Conservation (phyloP, 495 filamentous ascomycete species). For the Hypoxylon cercidicola region DNA sequence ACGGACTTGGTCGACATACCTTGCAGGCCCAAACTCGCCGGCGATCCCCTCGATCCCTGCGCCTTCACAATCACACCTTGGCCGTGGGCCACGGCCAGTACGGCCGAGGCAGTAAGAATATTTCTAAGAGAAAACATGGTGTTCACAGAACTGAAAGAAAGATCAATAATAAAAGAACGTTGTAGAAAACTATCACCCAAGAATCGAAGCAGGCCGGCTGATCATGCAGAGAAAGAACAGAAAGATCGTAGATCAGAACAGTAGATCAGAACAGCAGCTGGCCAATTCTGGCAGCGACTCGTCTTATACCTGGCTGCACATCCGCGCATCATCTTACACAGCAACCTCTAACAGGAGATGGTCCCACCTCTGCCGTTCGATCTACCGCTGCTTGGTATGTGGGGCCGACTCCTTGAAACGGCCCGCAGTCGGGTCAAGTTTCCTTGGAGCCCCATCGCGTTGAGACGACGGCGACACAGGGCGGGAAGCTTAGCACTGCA, state of each 20-base stretch:
- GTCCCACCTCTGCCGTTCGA: not conserved
- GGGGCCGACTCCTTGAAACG: conserved; percentile 5
- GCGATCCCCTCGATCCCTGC: conserved; percentile 48
- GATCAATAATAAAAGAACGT: not conserved
- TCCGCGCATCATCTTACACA: not conserved
- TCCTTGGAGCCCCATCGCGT: not conserved
- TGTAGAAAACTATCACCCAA: conserved; percentile 22
- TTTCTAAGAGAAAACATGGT: conserved; percentile 45
- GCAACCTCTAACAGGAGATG: not conserved
- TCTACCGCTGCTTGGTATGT: not conserved
- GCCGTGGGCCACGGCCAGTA: conserved; percentile 49
- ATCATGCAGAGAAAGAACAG: conserved; percentile 13
- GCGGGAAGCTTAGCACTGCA: too few relatives aligned
- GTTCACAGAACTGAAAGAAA: conserved; percentile 24
- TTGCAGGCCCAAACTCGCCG: conserved; percentile 52
- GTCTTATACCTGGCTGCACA: conserved; percentile 23
- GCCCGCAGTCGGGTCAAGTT: conserved; percentile 6
- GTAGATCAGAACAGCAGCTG: conserved; percentile 16
- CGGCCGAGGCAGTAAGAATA: conserved; percentile 45
- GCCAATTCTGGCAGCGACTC: conserved; percentile 13
- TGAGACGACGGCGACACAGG: not conserved
- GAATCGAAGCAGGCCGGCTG: conserved; percentile 41
- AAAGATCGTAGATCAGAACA: conserved; percentile 4
- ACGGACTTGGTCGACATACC: conserved; percentile 26
- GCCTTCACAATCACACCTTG: conserved; percentile 57